Conservation (phyloP, 352 stramenopile species). For the Globisporangium okanoganense region DNA sequence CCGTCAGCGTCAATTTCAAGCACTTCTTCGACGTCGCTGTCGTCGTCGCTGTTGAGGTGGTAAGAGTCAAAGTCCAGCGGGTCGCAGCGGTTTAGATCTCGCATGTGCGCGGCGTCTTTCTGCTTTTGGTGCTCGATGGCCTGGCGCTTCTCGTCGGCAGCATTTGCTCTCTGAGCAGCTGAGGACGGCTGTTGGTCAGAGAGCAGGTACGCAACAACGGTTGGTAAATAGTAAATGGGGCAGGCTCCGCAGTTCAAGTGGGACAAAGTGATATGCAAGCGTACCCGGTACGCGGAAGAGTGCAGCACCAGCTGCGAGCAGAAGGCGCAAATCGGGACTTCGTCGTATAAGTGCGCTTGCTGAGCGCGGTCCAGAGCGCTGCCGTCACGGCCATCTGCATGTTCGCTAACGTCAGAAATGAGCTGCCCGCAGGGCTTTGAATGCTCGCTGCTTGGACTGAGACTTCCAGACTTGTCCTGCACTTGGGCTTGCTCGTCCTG, state of each 20-base stretch:
- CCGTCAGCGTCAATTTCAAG: constrained; percentile 38
- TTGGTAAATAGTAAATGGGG: not conserved
- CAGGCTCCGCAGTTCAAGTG: not conserved
- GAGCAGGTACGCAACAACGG: not conserved
- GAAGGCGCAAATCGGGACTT: constrained; percentile 52
- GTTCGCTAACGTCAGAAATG: not conserved
- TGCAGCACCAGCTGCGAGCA: constrained; percentile 56
- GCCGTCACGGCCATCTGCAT: constrained; percentile 1
- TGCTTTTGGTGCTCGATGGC: constrained; percentile 21
- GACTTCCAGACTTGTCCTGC: not conserved
- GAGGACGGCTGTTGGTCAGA: constrained; percentile 20
- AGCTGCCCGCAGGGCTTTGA: not conserved
- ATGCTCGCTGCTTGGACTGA: not conserved
- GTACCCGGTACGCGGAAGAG: constrained; percentile 39
- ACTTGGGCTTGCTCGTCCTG: not conserved
- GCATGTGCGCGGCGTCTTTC: constrained; percentile 18
- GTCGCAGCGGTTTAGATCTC: constrained; percentile 32
- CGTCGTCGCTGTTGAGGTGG: constrained; percentile 52
- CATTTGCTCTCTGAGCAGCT: constrained; percentile 21
- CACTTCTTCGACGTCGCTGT: constrained; percentile 42
- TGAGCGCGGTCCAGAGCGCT: constrained; percentile 20
- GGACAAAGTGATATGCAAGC: not conserved
- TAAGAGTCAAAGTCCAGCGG: constrained; percentile 47
- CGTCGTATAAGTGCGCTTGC: constrained; percentile 53
- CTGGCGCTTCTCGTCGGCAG: constrained; percentile 17